A percentile compares a stretch with the other conserved stretches of the same genome.
Evolutionary conservation across 2,329 filamentous ascomycete genomes (phyloP).

Genomic region (Knufia fluminis): DNA sequence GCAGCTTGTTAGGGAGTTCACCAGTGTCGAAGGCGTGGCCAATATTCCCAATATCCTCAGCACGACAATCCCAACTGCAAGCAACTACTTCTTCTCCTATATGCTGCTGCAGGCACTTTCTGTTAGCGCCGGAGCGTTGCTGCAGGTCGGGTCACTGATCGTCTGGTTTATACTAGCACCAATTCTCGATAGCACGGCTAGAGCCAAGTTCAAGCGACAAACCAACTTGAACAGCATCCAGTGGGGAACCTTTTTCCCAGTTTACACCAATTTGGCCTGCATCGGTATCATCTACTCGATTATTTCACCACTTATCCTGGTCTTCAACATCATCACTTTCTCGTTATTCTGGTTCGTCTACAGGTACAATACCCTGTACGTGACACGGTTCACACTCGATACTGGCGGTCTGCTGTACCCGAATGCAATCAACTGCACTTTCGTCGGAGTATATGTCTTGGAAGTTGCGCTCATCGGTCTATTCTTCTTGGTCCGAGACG

Average conservation of each 20-base stretch:
- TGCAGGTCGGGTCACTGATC: constrained; percentile 71
- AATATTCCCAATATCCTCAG: constrained; percentile 65
- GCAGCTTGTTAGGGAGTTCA: constrained; percentile 53
- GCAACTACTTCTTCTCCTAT: constrained; percentile 98
- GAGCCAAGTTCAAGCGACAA: constrained; percentile 77
- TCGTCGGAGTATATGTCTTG: constrained; percentile 91
- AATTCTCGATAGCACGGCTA: constrained; percentile 70
- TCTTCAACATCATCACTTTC: constrained; percentile 93
- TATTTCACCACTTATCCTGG: constrained; percentile 77
- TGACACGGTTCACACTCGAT: constrained; percentile 79
- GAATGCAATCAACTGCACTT: constrained; percentile 86
- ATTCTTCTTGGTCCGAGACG: constrained; percentile 67
- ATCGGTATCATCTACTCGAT: constrained; percentile 85
- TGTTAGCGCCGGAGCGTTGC: constrained; percentile 76
- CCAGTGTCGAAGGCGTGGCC: constrained; percentile 58
- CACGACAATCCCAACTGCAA: constrained; percentile 68
- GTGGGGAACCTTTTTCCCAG: constrained; percentile 91
- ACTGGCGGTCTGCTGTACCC: constrained; percentile 91
- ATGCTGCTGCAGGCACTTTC: constrained; percentile 91
- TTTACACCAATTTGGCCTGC: constrained; percentile 93
- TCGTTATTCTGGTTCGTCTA: constrained; percentile 86
- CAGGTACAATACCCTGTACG: constrained; percentile 93
- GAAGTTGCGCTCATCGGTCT: constrained; percentile 81
- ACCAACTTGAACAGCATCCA: constrained; percentile 66
- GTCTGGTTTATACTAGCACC: constrained; percentile 75